Evolutionary conservation across 2,329 filamentous ascomycete species (phyloP).

Genomic region (Didymella pomorum): DNA sequence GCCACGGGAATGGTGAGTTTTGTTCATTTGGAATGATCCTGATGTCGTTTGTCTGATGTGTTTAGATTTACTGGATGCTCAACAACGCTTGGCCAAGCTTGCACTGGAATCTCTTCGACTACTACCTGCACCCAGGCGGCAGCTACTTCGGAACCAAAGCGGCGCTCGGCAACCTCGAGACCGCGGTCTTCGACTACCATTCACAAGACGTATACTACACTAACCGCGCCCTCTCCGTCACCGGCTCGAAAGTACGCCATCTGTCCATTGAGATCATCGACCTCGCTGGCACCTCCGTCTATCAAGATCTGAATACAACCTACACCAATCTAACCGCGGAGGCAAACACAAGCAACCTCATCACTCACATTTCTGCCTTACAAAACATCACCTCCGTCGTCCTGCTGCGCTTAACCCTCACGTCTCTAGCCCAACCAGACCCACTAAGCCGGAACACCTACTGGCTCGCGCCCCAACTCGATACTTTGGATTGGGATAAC

Average conservation of each 20-base stretch:
- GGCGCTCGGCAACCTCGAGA: constrained; percentile 55
- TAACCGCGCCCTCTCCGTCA: constrained; percentile 54
- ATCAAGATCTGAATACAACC: constrained; percentile 7
- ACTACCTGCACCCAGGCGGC: constrained; percentile 66
- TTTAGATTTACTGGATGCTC: constrained; percentile 68
- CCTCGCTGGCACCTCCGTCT: constrained; percentile 53
- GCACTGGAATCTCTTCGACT: constrained; percentile 72
- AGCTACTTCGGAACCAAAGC: constrained; percentile 68
- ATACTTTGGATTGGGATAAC: constrained; percentile 63
- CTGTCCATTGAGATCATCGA: constrained; percentile 62
- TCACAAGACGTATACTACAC: constrained; percentile 59
- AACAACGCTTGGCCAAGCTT: constrained; percentile 71
- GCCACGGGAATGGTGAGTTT: constrained; percentile 63
- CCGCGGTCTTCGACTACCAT: constrained; percentile 64
- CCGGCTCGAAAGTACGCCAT: constrained; percentile 38
- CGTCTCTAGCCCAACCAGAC: neutral
- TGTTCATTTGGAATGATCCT: no score
- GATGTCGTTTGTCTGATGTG: no score
- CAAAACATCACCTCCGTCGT: constrained; percentile 53
- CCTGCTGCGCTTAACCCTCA: constrained; percentile 62
- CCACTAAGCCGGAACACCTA: constrained; percentile 67
- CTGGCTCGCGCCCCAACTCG: constrained; percentile 61
- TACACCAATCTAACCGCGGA: constrained; percentile 38
- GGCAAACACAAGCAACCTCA: constrained; percentile 53
- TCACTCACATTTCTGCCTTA: constrained; percentile 30